These are phyloP conservation scores for Boletus semigastroideus DNA, from an alignment of 1,284 basidiomycete species.

Conservation along the genomic window DNA sequence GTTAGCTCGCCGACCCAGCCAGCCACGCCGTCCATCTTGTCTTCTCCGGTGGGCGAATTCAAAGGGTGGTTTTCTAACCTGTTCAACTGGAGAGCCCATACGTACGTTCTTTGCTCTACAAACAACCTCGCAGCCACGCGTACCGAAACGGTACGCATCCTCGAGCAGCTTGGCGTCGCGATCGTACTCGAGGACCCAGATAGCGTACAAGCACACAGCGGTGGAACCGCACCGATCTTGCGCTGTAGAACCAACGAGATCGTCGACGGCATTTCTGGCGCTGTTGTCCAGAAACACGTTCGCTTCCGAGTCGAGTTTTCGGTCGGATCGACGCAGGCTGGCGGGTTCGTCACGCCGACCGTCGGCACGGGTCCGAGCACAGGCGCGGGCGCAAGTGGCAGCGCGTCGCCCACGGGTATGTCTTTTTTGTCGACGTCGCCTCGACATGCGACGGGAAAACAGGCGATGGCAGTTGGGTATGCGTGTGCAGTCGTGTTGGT, in stretches of 20 bases:
- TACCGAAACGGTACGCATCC: constrained; percentile 59
- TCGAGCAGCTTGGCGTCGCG: constrained; percentile 66
- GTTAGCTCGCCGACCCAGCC: constrained; percentile 38
- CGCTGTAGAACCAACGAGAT: constrained; percentile 68
- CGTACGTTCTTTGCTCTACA: constrained; percentile 68
- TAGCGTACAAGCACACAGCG: constrained; percentile 20
- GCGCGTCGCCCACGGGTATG: constrained; percentile 9
- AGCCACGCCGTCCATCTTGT: constrained; percentile 28
- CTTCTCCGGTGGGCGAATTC: constrained; percentile 65
- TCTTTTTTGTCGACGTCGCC: constrained; percentile 21
- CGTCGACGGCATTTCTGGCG: constrained; percentile 40
- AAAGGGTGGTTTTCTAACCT: constrained; percentile 82
- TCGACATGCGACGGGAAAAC: constrained; percentile 32
- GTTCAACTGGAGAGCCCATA: constrained; percentile 71
- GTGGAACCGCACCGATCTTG: constrained; percentile 38
- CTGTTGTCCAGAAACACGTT: constrained; percentile 53
- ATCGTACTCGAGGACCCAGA: constrained; percentile 53
- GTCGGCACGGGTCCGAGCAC: constrained; percentile 4
- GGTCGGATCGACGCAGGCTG: constrained; percentile 38
- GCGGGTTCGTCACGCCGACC: constrained; percentile 14
- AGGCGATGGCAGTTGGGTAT: constrained; percentile 19
- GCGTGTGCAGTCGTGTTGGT: constrained; percentile 61
- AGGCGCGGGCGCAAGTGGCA: background rate
- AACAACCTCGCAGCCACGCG: constrained; percentile 65
- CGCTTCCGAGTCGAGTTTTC: constrained; percentile 66